These are phyloP conservation scores for Linum lewisii DNA, from an alignment of 345 rosid species.

Conservation along the genomic window DNA sequence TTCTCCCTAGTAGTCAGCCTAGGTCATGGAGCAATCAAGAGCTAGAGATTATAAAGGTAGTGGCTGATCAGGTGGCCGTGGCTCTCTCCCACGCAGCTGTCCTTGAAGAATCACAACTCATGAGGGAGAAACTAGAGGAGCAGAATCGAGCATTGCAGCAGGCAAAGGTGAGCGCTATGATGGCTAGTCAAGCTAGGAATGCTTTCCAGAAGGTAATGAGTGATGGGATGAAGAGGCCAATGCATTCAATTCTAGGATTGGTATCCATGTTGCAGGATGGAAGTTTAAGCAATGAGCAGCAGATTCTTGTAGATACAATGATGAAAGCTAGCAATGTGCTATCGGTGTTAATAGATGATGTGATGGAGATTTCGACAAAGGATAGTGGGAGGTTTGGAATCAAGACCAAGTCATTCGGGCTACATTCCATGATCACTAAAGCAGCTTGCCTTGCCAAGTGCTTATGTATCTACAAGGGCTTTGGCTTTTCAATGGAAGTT, in stretches of 20 bases:
- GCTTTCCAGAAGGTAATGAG: constrained; percentile 85
- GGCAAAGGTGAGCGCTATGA: constrained; percentile 61
- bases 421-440: constrained; percentile 62
- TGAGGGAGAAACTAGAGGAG: constrained; percentile 82
- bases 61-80: constrained; percentile 95
- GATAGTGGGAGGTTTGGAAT: constrained; percentile 55
- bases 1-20: constrained; percentile 57
- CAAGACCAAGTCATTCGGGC: constrained; percentile 46
- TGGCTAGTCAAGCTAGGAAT: constrained; percentile 79
- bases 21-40: constrained; percentile 78
- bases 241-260: constrained; percentile 74
- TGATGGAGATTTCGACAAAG: constrained; percentile 62
- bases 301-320: constrained; percentile 63
- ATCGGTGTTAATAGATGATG: constrained; percentile 70
- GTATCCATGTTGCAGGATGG: constrained; percentile 72
- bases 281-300: constrained; percentile 46
- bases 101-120: constrained; percentile 87
- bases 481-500: constrained; percentile 50
- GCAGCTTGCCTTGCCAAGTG: constrained; percentile 78
- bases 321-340: constrained; percentile 66
- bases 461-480: constrained; percentile 55
- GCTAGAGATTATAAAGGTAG: constrained; percentile 80
- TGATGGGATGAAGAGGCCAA: constrained; percentile 86
- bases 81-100: constrained; percentile 95
- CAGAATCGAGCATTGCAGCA: constrained; percentile 76